Percentiles rank a stretch among this genome's conserved stretches.
These are phyloP conservation scores for Monosporozyma solicola DNA, from an alignment of 805 yeast species.

Conservation along the genomic window DNA sequence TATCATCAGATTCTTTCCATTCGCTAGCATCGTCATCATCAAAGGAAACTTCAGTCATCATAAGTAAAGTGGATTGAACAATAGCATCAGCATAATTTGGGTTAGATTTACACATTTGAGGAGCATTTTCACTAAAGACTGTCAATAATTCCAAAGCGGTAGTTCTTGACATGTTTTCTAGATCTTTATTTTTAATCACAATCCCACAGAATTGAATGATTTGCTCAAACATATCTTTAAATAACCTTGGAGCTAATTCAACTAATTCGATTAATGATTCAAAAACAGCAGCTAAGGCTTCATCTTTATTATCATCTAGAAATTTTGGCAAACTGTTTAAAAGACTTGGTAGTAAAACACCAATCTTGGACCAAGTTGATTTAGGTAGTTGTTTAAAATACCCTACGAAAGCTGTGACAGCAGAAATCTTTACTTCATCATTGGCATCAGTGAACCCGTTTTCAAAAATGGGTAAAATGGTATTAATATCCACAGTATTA, in stretches of 20 bases:
- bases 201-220: constrained; percentile 78
- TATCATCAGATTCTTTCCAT: constrained; percentile 75
- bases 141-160: constrained; percentile 84
- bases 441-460: constrained; percentile 70
- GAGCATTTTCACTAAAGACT: constrained; percentile 87
- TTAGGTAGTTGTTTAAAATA: constrained; percentile 79
- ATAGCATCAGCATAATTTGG: constrained; percentile 61
- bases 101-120: constrained; percentile 85
- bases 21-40: constrained; percentile 85
- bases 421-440: constrained; percentile 83
- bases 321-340: constrained; percentile 83
- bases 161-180: constrained; percentile 71
- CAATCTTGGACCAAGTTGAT: constrained; percentile 64
- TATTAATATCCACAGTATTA: constrained; percentile 46
- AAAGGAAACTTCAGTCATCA: constrained; percentile 88
- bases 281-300: constrained; percentile 77
- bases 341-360: constrained; percentile 73
- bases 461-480: constrained; percentile 60
- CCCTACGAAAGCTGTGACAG: constrained; percentile 87
- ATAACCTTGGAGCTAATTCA: constrained; percentile 89
- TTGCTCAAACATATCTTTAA: constrained; percentile 83
- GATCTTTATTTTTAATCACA: constrained; percentile 70
- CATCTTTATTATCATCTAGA: constrained; percentile 67
- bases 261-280: constrained; percentile 86
- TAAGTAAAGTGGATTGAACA: constrained; percentile 61